Base-by-base conservation (phyloP, 169 alveolate genomes). In the Plasmodium blacklocki region DNA sequence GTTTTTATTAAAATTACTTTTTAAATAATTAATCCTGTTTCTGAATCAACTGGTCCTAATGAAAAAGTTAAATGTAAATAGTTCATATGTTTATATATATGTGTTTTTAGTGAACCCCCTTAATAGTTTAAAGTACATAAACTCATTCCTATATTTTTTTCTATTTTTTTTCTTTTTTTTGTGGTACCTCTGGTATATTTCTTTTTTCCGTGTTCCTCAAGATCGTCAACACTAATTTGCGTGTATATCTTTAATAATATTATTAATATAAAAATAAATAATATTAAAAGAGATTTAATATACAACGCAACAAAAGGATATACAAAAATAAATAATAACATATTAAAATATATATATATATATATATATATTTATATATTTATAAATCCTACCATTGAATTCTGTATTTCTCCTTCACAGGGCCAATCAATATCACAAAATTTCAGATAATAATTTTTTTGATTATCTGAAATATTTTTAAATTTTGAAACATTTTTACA, bases 351-450 rank as follows among this genome's bases (percentile, higher is more conserved):
- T 21, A 58, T n/a, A 32, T 39, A 43, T 63, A 26, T 3, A 19
- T 15, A 4, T 47, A 19, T 9, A 45, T 63, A 26, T 3, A 19
- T 15, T n/a, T 76, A 49, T 18, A 43, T 26, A 23, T 43, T 2
- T 49, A 43, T 43, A 18, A 5, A 45, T 47, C 45, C 39, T 68
- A 78, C 89, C 75, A 9, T 9, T 21, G 89, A 78, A 45, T 78
- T 78, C 43, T 66, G 89, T 45, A 78, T 78, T 59, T 78, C 89
- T 32, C 78, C 75, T 23, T 64, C 76, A 60, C 89, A 78, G 7
- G 89, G 89, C 89, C 89, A 78, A 52, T 78, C 89, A 29, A 78
- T 78, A 23, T 68, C 23, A 66, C 89, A 78, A 64, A 66, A 56
- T 14, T 78, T 78, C 67, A 78, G 39, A 15, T 64, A 78, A 58